Evolutionary conservation across 2,329 filamentous ascomycete species (phyloP).

Genomic region (Chrysoporthe deuterocubensis): DNA sequence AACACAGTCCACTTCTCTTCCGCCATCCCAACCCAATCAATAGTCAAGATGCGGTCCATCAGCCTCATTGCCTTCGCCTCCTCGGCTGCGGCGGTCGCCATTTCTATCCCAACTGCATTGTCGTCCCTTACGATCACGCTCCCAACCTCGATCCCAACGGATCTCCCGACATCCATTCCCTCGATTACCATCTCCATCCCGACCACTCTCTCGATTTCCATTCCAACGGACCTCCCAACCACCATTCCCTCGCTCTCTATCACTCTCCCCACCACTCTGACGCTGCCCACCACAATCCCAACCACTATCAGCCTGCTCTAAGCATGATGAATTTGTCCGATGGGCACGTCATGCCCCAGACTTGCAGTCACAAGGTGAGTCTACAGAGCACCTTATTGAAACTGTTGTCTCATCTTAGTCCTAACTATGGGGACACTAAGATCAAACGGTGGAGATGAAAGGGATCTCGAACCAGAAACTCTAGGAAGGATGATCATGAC

Average conservation of each 20-base stretch:
- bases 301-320: slow-evolving; percentile 3
- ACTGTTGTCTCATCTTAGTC: background rate
- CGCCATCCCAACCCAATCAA: background rate
- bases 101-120: background rate
- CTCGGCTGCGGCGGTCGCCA: slow-evolving; percentile 10
- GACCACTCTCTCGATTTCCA: background rate
- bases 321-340: background rate
- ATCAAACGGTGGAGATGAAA: background rate
- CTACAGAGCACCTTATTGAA: background rate
- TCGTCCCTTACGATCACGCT: background rate
- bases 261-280: background rate
- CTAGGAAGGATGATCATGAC: background rate
- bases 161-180: background rate
- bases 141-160: slow-evolving; percentile 4
- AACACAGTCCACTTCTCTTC: background rate
- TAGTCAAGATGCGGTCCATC: background rate
- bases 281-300: background rate
- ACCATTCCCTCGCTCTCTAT: background rate
- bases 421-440: background rate
- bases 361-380: background rate
- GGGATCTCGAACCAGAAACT: background rate
- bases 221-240: background rate
- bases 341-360: background rate
- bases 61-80: slow-evolving; percentile 6
- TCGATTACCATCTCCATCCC: slow-evolving; percentile 2